Conservation (phyloP, 2,329 filamentous ascomycete genomes). For the Pleoardoris graminearum region DNA sequence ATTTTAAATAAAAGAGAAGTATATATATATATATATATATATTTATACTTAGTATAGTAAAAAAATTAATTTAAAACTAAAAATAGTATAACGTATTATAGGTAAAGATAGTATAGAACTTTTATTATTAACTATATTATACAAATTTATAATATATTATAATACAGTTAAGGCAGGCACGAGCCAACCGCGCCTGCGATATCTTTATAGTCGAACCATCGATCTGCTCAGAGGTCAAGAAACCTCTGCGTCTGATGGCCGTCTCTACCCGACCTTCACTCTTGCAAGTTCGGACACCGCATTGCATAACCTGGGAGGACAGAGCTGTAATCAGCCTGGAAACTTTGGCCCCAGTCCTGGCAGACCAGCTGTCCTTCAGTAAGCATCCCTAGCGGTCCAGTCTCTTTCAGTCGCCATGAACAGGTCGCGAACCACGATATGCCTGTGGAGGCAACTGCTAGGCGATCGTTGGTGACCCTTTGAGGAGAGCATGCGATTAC, state of each 20-base stretch:
- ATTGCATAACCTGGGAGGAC: not conserved
- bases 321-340: not conserved
- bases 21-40: too few species aligned
- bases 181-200: not conserved
- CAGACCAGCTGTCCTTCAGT: constrained; percentile 9
- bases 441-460: constrained; percentile 38
- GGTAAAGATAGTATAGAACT: too few species aligned
- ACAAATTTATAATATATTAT: too few species aligned
- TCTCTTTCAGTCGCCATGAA: constrained; percentile 46
- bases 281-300: not conserved
- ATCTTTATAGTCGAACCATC: too few species aligned
- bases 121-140: too few species aligned
- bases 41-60: too few species aligned
- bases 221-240: not conserved
- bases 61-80: too few species aligned
- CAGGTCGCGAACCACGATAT: constrained; percentile 41
- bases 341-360: not conserved
- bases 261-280: not conserved
- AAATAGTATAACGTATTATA: too few species aligned
- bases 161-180: constrained; percentile 12
- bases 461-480: constrained; percentile 28
- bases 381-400: constrained; percentile 37
- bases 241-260: too few species aligned
- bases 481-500: constrained; percentile 21
- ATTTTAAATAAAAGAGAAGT: too few species aligned